phyloP scores from a whole-genome alignment of 1,284 basidiomycete species.

The Ceratobasidium sp. region DNA sequence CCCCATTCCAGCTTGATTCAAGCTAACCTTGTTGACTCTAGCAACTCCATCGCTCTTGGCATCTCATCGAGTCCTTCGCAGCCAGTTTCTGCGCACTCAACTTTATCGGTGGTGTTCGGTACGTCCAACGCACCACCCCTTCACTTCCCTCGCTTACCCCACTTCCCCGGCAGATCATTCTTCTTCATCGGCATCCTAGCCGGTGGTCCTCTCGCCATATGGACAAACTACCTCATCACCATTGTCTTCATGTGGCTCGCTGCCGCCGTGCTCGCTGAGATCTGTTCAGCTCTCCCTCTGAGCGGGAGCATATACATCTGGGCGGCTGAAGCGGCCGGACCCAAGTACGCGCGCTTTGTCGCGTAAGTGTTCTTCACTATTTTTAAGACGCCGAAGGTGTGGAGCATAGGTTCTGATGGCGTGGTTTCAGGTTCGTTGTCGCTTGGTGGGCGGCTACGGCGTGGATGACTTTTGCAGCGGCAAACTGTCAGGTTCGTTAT shows the following conservation, averaged over 20 bases:
- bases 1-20: background rate
- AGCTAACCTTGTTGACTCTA: constrained; percentile 54
- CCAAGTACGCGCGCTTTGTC: constrained; percentile 84
- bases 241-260: constrained; percentile 88
- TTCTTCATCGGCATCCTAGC: constrained; percentile 86
- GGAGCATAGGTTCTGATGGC: background rate
- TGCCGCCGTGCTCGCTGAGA: constrained; percentile 85
- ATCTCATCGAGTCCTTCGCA: constrained; percentile 83
- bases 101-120: constrained; percentile 88
- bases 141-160: background rate
- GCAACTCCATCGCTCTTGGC: constrained; percentile 88
- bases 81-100: constrained; percentile 88
- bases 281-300: constrained; percentile 86
- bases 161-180: constrained; percentile 67
- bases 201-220: constrained; percentile 85
- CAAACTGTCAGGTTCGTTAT: constrained; percentile 78
- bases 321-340: constrained; percentile 89
- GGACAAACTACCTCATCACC: constrained; percentile 72
- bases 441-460: constrained; percentile 92
- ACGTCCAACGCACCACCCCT: constrained; percentile 45
- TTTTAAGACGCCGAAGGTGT: background rate
- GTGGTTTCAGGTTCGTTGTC: constrained; percentile 73
- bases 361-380: constrained; percentile 54
- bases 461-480: constrained; percentile 90
- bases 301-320: constrained; percentile 92